Evolutionary conservation across 2,329 filamentous ascomycete genomes (phyloP).

Genomic region (Colletotrichum graminicola): DNA sequence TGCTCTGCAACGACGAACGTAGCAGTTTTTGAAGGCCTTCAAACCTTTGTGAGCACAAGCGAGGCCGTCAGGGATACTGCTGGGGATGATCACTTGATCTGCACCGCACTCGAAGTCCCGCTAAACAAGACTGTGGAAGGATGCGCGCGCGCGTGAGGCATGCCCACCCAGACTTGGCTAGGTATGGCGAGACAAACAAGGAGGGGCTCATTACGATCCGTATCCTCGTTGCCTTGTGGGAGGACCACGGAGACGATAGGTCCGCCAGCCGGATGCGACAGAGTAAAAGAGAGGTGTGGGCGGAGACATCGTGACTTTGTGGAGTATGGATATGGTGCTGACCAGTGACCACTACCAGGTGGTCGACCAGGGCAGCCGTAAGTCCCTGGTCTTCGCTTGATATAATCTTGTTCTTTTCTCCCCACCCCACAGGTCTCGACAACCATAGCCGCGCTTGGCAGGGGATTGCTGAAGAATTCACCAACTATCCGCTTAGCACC

Average conservation of each 20-base stretch:
- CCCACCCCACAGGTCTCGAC: constrained; percentile 13
- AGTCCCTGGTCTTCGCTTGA: constrained; percentile 6
- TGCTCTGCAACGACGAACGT: neutral
- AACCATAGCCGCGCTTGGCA: neutral
- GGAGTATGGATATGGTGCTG: too few species aligned
- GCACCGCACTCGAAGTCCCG: constrained; percentile 15
- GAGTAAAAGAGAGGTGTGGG: neutral
- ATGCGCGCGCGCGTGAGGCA: constrained; percentile 19
- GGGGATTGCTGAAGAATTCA: constrained; percentile 3
- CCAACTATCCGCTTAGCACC: constrained; percentile 10
- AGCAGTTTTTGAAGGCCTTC: neutral
- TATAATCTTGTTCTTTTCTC: constrained; percentile 10
- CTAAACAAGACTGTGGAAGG: constrained; percentile 36
- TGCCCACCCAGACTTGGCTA: constrained; percentile 14
- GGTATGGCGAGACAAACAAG: neutral
- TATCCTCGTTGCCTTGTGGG: neutral
- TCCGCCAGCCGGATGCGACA: constrained; percentile 17
- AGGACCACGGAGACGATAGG: neutral
- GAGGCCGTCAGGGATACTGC: constrained; percentile 20
- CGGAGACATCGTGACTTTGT: neutral
- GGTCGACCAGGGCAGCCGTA: constrained; percentile 2
- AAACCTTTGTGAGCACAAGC: constrained; percentile 7
- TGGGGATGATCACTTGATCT: constrained; percentile 22
- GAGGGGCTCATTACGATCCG: constrained; percentile 3
- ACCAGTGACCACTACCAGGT: neutral